Evolutionary conservation across 2,329 filamentous ascomycete genomes (phyloP), one percentile per base, ranked within the genome.

Genomic region (Penicillium sp.): DNA sequence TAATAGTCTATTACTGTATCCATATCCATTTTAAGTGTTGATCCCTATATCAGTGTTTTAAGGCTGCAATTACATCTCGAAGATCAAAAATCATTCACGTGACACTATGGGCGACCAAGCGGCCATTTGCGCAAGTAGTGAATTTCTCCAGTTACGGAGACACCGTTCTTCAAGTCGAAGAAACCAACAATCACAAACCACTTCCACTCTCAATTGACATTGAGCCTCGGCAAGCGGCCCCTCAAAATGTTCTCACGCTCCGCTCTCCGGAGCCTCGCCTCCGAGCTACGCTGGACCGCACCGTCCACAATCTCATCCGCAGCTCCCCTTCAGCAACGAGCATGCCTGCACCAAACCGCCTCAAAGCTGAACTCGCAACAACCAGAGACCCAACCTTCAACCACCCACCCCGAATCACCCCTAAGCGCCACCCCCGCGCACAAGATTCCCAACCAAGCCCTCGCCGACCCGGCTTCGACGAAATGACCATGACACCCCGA

Each of bases 331-430:
- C 52, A 57, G 57, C 59, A 67, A 63, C 70, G 72, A 61, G 71
- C 70, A 59, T 68, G 64, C 53, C 67, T 77, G 28, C 72, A 74
- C 55, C 68, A 73, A 61, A 63, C 65, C 44, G 62, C 68, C 18
- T 59, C 58, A 33, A 53, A 59, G 19, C 57, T 54, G 41, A 49
- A 50, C 30, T 47, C 46, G 54, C 61, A 55, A 54, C 55, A 52
- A 54, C 40, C 54, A 43, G 58, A 64, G 52, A 64, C 66, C 53
- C 63, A 66, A 46, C 62, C 64, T 16, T 57, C 61, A n/a, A 53
- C 58, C 50, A 22, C 58, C 60, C 52, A 63, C 57, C 51, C 69
- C 49, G 55, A 67, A 56, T 42, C 62, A 52, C 62, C 64, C 38
- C 46, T 64, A 37, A 61, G 59, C 41, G 58, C 66, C 19, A 57